These are phyloP conservation scores for Phaeotremella fagi DNA, from an alignment of 768 basidiomycete species.

Conservation along the genomic window DNA sequence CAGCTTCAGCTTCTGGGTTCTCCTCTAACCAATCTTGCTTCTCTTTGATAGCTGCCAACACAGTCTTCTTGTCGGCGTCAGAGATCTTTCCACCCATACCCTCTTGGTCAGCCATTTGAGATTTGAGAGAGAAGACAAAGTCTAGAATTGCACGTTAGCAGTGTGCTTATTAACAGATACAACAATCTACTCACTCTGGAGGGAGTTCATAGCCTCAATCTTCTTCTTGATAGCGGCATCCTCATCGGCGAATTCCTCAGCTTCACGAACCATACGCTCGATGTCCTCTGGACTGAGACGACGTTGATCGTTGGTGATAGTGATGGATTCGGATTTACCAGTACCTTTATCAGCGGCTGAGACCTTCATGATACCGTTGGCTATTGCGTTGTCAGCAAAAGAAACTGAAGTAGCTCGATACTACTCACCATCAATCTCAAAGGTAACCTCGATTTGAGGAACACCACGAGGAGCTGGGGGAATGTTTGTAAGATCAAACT, in stretches of 20 bases:
- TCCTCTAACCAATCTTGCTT: constrained; percentile 88
- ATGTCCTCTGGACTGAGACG: constrained; percentile 97
- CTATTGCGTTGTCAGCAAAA: constrained; percentile 13
- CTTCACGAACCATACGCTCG: constrained; percentile 92
- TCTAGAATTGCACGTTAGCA: constrained; percentile 47
- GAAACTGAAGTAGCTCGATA: background rate
- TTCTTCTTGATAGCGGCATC: constrained; percentile 51
- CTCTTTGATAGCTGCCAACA: constrained; percentile 77
- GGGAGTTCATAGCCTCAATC: constrained; percentile 50
- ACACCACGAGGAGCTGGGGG: constrained; percentile 96
- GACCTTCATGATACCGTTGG: constrained; percentile 77
- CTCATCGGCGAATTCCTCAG: constrained; percentile 65
- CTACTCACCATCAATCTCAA: constrained; percentile 81
- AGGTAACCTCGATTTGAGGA: constrained; percentile 95
- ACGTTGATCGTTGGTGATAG: constrained; percentile 69
- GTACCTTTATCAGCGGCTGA: constrained; percentile 94
- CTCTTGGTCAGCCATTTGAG: constrained; percentile 76
- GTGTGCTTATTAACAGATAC: background rate
- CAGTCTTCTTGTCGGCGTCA: constrained; percentile 51
- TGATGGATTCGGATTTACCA: constrained; percentile 67
- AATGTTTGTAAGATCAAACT: constrained; percentile 95
- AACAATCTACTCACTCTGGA: constrained; percentile 36
- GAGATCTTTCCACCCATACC: constrained; percentile 78
- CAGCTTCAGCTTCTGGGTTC: constrained; percentile 67
- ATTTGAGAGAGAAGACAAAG: constrained; percentile 73